These are phyloP conservation scores for Talaromyces nanjingensis DNA, from an alignment of 495 filamentous ascomycete genomes.

Conservation along the genomic window DNA sequence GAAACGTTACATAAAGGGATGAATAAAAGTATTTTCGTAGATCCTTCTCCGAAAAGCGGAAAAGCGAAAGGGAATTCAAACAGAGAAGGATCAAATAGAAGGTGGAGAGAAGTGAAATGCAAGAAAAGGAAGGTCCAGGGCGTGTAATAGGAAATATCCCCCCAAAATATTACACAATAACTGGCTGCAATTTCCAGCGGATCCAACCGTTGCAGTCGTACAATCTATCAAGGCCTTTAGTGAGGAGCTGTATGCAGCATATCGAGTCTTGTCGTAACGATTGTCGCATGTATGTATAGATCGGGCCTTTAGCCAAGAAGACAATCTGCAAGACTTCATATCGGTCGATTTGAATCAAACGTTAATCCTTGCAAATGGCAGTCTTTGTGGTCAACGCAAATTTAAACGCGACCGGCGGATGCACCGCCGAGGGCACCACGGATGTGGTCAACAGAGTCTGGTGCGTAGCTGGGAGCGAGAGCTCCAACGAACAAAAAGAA, in stretches of 20 bases:
- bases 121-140: constrained; percentile 23
- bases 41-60: constrained; percentile 10
- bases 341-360: background rate
- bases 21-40: constrained; percentile 16
- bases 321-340: background rate
- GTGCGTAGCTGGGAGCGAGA: constrained; percentile 44
- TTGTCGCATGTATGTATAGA: background rate
- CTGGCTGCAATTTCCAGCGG: constrained; percentile 11
- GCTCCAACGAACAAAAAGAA: constrained; percentile 64
- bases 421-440: constrained; percentile 39
- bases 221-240: constrained; percentile 1
- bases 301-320: background rate
- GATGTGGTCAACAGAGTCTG: constrained; percentile 29
- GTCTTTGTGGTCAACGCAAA: background rate
- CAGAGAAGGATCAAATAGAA: constrained; percentile 12
- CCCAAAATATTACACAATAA: constrained; percentile 15
- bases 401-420: constrained; percentile 17
- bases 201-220: constrained; percentile 13
- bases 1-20: background rate
- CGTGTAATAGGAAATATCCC: background rate
- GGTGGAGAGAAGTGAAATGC: constrained; percentile 14
- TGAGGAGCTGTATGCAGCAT: background rate
- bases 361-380: background rate
- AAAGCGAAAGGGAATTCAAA: constrained; percentile 11
- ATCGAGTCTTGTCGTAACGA: background rate